Evolutionary conservation across 768 basidiomycete species (phyloP).

Genomic region (Trametes coccinea): DNA sequence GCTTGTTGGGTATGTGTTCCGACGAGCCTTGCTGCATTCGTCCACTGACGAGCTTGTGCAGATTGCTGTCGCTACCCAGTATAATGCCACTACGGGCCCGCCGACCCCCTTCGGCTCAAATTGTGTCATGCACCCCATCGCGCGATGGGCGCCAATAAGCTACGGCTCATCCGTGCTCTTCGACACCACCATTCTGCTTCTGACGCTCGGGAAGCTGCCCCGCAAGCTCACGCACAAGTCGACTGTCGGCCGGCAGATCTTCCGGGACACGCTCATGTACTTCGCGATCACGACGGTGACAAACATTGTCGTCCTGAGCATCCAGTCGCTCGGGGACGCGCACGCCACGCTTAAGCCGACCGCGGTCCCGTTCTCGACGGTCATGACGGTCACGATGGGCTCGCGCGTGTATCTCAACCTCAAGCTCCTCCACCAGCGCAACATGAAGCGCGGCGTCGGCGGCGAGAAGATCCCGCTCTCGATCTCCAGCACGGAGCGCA

Average conservation of each 20-base stretch:
- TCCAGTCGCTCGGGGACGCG: slow-evolving; percentile 14
- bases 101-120: slow-evolving; percentile 36
- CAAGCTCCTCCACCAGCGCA: not conserved
- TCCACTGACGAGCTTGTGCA: slow-evolving; percentile 1
- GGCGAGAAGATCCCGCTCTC: not conserved
- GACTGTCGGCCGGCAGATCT: slow-evolving; percentile 5
- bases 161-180: slow-evolving; percentile 36
- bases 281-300: slow-evolving; percentile 15
- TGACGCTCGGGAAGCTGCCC: slow-evolving; percentile 28
- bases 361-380: slow-evolving; percentile 18
- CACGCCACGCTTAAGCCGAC: slow-evolving; percentile 19
- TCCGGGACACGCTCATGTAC: slow-evolving; percentile 17
- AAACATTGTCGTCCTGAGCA: slow-evolving; percentile 19
- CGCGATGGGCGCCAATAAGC: slow-evolving; percentile 37
- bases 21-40: not conserved
- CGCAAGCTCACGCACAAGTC: not conserved
- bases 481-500: not conserved
- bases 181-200: slow-evolving; percentile 30
- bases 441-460: not conserved
- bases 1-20: not conserved
- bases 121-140: slow-evolving; percentile 35
- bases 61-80: slow-evolving; percentile 37
- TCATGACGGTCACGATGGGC: slow-evolving; percentile 35
- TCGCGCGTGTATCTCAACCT: slow-evolving; percentile 20
- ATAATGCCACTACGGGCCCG: slow-evolving; percentile 29